Base-by-base conservation (phyloP, 345 rosid genomes). In the Eucalyptus tenuipes region DNA sequence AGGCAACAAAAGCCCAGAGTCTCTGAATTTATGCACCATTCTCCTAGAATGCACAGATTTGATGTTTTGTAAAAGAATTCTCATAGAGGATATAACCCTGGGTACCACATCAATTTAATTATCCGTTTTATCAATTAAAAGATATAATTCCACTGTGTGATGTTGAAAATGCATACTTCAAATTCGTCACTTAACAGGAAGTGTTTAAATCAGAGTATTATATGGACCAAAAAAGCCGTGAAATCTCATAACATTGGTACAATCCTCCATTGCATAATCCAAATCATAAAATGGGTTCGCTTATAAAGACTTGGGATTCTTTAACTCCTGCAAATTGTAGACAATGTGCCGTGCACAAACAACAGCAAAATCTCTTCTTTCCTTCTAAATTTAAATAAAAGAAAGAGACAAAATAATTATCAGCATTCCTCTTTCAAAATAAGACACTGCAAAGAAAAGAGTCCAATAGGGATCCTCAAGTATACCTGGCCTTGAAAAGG, bases 401-500 rank as follows among this genome's bases (percentile, higher is more conserved):
- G 82, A 75, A 68, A 37, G 80, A 68, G n/a, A n/a, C n/a, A n/a
- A n/a, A n/a, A 20, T 71, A 71, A 9, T 71, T 37, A 75, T 37
- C 82, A 75, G 82, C 82, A 37, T 37, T 75, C 27, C 82, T 75
- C 82, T 75, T 75, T 75, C 45, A 37, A 75, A n/a, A 85, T 18
- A 85, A 85, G 61, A 85, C 33, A 22, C 24, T 85, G 61, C 27
- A 85, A 31, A 85, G 57, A 37, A 22, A 33, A 64, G n/a, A 87
- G 13, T 15, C 25, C 29, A 87, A 47, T 13, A 81, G 89, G 86
- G 33, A 52, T 47, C n/a, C 27, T 57, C 27, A 45, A 25, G 49
- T 49, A 47, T 91, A 93, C 94, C 94, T 93, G 64, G 93, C 90
- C 55, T 88, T 87, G 71, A 93, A 92, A 89, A 92, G 86, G 64